phyloP scores from a whole-genome alignment of 2,329 filamentous ascomycete genomes.

The Pyrenochaeta sp. region DNA sequence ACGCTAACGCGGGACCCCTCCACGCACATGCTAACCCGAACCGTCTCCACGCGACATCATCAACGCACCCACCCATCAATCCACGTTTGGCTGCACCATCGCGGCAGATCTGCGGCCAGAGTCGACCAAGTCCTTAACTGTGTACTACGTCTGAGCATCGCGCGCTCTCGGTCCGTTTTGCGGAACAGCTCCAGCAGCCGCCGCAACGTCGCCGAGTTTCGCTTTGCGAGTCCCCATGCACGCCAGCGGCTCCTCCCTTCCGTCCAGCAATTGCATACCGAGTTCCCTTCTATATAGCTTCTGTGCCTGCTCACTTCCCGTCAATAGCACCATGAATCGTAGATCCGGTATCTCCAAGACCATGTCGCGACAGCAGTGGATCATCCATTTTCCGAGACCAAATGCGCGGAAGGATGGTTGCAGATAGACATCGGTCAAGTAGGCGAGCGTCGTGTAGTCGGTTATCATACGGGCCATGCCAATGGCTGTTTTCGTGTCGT shows the following conservation, averaged over 20 bases:
- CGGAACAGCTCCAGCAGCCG: constrained; percentile 11
- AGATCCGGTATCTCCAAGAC: constrained; percentile 67
- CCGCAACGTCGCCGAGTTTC: constrained; percentile 20
- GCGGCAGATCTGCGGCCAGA: constrained; percentile 30
- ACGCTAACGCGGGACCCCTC: constrained; percentile 16
- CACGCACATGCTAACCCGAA: constrained; percentile 22
- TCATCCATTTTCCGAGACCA: constrained; percentile 72
- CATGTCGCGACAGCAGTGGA: constrained; percentile 67
- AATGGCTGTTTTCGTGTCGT: constrained; percentile 52
- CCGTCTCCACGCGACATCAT: constrained; percentile 26
- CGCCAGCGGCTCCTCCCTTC: constrained; percentile 26
- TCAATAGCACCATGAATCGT: constrained; percentile 51
- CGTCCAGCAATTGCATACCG: constrained; percentile 36
- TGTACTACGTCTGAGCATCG: constrained; percentile 12
- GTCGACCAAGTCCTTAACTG: constrained; percentile 23
- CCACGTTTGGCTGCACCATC: constrained; percentile 27
- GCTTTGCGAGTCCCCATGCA: constrained; percentile 37
- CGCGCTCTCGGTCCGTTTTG: constrained; percentile 11
- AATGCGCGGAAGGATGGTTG: constrained; percentile 65
- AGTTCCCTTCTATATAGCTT: constrained; percentile 37
- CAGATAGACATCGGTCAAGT: constrained; percentile 75
- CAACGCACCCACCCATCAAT: constrained; percentile 30
- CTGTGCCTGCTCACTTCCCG: constrained; percentile 34
- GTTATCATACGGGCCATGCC: constrained; percentile 72
- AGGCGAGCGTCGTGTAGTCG: constrained; percentile 73